Base-by-base conservation (phyloP, 2,329 filamentous ascomycete species). In the Venturia oleaginea region DNA sequence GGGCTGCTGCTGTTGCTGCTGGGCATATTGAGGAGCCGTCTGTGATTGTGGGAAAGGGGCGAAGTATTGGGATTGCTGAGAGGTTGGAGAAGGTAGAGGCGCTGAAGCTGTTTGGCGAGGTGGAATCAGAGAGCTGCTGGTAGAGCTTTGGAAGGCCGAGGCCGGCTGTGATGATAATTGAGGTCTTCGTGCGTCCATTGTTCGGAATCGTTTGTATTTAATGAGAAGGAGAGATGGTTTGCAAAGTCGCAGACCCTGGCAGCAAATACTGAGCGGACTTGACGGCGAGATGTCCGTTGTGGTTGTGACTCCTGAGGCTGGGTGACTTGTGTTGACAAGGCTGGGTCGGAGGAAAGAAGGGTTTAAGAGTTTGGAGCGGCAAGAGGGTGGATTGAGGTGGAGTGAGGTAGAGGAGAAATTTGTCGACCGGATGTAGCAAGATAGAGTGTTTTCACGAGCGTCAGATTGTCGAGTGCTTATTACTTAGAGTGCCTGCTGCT, bases 91-190 rank as follows among this genome's bases (percentile, higher is more conserved):
- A 59, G 66, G 59, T 61, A 30, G 64, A 40, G 61, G 67, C 59
- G 24, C 65, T 66, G 66, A 72, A 68, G 34, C 42, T 66, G 67
- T 69, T 55, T 69, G 37, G 67, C 65, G 64, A 68, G 15, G 70
- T 68, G 17, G 75, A 69, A 61, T 66, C 62, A 67, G 67, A 38
- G 67, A 59, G 61, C 67, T 66, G 61, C 64, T 59, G 67, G 65
- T 72, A 76, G 70, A 70, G 72, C 69, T 69, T 72, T 70, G 68
- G 74, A 65, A 72, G 76, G 70, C 71, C 72, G 66, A 73, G 73
- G 30, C 72, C 70, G 57, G 70, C 62, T 54, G 65, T 63, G 60
- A 62, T 34, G 60, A 37, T 15, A 46, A 22, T 34, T 57, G 51
- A 57, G 51, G 51, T 57, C 51, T 57, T 57, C 13, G 51, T 57